These are phyloP conservation scores for Ballota nigra DNA, from an alignment of 257 asterid species.

Conservation along the genomic window DNA sequence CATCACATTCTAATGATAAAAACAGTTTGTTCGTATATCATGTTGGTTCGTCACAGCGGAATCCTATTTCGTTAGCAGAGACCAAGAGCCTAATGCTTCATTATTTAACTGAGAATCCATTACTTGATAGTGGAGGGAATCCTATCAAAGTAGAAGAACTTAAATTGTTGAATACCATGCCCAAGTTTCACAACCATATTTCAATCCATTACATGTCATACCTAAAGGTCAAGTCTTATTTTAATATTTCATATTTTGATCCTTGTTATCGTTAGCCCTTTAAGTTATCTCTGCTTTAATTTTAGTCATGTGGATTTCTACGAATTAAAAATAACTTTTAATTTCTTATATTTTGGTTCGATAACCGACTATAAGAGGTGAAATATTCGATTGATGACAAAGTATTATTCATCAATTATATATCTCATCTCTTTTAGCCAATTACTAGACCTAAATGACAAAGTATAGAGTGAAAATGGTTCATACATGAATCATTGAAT, in stretches of 20 bases:
- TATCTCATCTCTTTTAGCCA: no score
- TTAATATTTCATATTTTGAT: neutral
- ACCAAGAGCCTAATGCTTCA: constrained; percentile 14
- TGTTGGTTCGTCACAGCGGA: constrained; percentile 45
- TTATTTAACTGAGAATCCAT: constrained; percentile 41
- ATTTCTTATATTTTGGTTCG: no score
- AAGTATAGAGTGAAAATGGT: no score
- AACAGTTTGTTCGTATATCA: constrained; percentile 38
- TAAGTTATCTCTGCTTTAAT: no score
- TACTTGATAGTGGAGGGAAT: constrained; percentile 31
- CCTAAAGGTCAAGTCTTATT: constrained; percentile 34
- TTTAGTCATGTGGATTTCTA: no score
- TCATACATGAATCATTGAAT: no score
- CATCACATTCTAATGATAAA: constrained; percentile 5
- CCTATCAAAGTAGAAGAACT: constrained; percentile 25
- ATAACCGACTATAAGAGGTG: no score
- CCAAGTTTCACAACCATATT: constrained; percentile 45
- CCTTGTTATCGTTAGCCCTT: no score
- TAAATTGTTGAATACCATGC: constrained; percentile 36
- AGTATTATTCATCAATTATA: no score
- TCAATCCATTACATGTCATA: constrained; percentile 42
- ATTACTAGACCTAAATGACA: no score
- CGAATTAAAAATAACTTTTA: no score
- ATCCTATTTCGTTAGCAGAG: constrained; percentile 34
- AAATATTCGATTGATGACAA: no score